A percentile compares a stretch with the other conserved stretches of the same genome.
Conservation (phyloP, 129 eudicot genomes). For the Chrysanthemum lavandulifolium region DNA sequence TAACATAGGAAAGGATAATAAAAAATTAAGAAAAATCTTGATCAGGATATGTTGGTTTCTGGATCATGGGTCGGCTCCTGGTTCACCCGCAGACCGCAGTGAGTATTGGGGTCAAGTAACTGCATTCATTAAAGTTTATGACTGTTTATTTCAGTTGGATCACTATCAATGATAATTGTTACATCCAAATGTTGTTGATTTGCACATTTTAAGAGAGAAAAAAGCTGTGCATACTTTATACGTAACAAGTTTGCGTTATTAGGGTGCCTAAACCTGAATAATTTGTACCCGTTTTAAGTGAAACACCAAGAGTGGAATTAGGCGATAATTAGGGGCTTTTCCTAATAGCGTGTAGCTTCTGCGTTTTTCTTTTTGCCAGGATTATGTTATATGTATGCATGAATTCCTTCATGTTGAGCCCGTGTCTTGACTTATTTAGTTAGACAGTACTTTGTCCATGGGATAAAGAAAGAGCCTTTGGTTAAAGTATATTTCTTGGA, state of each 20-base stretch:
- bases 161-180: background rate
- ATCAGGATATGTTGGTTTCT: constrained; percentile 28
- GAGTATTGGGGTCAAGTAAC: constrained; percentile 3
- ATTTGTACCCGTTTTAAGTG: background rate
- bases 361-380: too few species aligned
- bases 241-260: too few species aligned
- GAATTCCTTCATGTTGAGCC: background rate
- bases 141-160: background rate
- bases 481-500: background rate
- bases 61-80: constrained; percentile 25
- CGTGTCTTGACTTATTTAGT: background rate
- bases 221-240: background rate
- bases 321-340: too few species aligned
- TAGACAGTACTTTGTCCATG: background rate
- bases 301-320: background rate
- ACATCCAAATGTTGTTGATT: background rate
- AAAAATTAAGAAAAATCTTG: constrained; percentile 18
- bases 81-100: constrained; percentile 1
- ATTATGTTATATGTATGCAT: background rate
- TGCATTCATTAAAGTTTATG: background rate
- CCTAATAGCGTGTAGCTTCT: too few species aligned
- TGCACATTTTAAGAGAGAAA: background rate
- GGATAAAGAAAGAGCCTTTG: background rate
- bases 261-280: background rate
- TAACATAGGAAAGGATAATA: constrained; percentile 1